phyloP scores from a whole-genome alignment of 352 stramenopile genomes.

The Lagenidium giganteum region DNA sequence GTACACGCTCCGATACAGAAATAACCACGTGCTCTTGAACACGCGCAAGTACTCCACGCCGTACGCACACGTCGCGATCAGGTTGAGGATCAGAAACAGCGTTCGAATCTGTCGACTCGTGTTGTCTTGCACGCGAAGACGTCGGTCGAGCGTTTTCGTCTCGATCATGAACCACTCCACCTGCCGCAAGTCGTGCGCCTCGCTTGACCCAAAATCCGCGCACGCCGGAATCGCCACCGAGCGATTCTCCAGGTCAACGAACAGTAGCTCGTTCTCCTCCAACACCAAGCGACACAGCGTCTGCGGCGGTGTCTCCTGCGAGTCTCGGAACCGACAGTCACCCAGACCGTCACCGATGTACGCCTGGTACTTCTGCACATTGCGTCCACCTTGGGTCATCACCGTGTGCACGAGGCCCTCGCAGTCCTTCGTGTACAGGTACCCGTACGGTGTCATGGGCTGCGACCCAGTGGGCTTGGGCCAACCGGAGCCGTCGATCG shows the following conservation, averaged over 20 bases:
- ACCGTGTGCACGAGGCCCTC: constrained; percentile 15
- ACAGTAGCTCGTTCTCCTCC: constrained; percentile 17
- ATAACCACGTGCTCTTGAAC: constrained; percentile 9
- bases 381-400: constrained; percentile 25
- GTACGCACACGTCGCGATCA: constrained; percentile 28
- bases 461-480: constrained; percentile 11
- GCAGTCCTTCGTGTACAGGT: constrained; percentile 33
- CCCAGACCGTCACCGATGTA: constrained; percentile 31
- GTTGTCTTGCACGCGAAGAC: constrained; percentile 32
- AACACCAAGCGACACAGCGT: constrained; percentile 32
- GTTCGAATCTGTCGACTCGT: constrained; percentile 32
- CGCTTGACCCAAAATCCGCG: constrained; percentile 5
- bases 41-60: constrained; percentile 26
- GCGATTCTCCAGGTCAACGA: constrained; percentile 17
- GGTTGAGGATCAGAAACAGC: constrained; percentile 27
- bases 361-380: constrained; percentile 39
- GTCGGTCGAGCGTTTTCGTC: constrained; percentile 14
- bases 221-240: constrained; percentile 15
- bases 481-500: constrained; percentile 28
- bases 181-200: constrained; percentile 23
- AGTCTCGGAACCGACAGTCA: constrained; percentile 29
- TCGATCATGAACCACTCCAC: constrained; percentile 31
- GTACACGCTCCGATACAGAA: constrained; percentile 3
- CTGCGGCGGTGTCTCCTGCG: constrained; percentile 30
- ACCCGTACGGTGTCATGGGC: constrained; percentile 22